Evolutionary conservation across 1,284 basidiomycete species (phyloP), one percentile per base, ranked within the genome.

Genomic region (Xerocomus nothofagi): DNA sequence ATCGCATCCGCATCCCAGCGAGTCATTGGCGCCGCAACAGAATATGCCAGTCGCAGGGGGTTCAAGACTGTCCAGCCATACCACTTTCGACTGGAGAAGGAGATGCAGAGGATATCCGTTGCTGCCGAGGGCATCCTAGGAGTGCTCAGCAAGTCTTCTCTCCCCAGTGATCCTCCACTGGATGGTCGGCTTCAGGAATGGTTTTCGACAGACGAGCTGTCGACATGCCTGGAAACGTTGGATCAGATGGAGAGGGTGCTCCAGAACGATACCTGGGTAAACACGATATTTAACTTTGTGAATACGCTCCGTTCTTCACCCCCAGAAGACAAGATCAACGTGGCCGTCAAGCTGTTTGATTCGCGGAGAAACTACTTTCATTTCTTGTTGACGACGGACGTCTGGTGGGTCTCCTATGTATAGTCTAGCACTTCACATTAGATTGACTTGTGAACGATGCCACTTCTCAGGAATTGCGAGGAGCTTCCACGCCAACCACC

Each of bases 71-170:
- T 56, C 17, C 36, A 30, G 10, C 18, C 32, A 9, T 40, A 31
- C 36, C 51, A 56, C 37, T 52, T 54, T 45, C 52, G 52, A 18
- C 32, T 54, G 9, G 54, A 56, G 27, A 46, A 48, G 23, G 51
- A 52, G 29, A 48, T 54, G 51, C 51, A 52, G 15, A 20, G 15
- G 23, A 32, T 52, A 27, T 40, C 27, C 26, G 33, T 52, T 6
- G 51, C 42, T 7, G 42, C 51, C 1, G 15, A 15, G 5, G 38
- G 49, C 20, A 38, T 51, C 6, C 50, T 52, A 2, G 20, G n/a
- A n/a, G 17, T 45, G 14, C 50, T 51, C 24, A 15, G 9, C 17
- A 34, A 52, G 15, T 26, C 34, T n/a, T 52, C 49, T 11, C 30
- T 32, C 11, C 40, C 40, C 1, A 23, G 30, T n/a, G 36, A 40